Evolutionary conservation across 805 yeast genomes (phyloP).

Genomic region (Metschnikowia cerradonensis): DNA sequence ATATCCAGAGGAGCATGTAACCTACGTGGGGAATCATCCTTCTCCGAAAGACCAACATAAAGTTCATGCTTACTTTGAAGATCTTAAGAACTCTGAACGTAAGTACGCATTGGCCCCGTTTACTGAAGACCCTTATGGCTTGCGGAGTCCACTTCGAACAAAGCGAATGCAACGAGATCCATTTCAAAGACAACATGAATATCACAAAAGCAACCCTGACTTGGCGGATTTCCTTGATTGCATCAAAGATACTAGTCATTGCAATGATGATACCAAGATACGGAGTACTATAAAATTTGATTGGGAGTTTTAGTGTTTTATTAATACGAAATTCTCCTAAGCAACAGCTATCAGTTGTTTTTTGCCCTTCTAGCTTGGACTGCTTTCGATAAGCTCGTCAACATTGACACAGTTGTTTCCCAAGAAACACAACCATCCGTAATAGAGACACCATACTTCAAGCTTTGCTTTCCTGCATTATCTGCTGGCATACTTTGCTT

Average conservation of each 20-base stretch:
- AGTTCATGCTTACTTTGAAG: constrained; percentile 39
- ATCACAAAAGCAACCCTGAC: constrained; percentile 24
- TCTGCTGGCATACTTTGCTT: constrained; percentile 72
- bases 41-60: constrained; percentile 31
- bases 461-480: constrained; percentile 62
- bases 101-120: constrained; percentile 53
- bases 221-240: constrained; percentile 12
- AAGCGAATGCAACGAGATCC: constrained; percentile 61
- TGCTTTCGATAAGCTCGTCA: constrained; percentile 70
- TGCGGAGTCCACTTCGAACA: constrained; percentile 34
- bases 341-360: neutral
- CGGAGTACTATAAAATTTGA: neutral
- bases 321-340: neutral
- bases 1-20: constrained; percentile 32
- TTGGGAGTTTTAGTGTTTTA: neutral
- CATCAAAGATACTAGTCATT: neutral
- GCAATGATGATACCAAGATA: neutral
- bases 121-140: constrained; percentile 55
- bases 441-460: constrained; percentile 89
- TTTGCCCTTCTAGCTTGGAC: constrained; percentile 56
- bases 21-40: constrained; percentile 60
- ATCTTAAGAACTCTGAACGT: constrained; percentile 46
- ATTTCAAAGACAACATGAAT: constrained; percentile 40
- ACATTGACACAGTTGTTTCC: constrained; percentile 74
- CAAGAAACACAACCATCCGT: constrained; percentile 97